These are phyloP conservation scores for Filobasidium uniguttulatum DNA, from an alignment of 1,284 basidiomycete species.

Conservation along the genomic window DNA sequence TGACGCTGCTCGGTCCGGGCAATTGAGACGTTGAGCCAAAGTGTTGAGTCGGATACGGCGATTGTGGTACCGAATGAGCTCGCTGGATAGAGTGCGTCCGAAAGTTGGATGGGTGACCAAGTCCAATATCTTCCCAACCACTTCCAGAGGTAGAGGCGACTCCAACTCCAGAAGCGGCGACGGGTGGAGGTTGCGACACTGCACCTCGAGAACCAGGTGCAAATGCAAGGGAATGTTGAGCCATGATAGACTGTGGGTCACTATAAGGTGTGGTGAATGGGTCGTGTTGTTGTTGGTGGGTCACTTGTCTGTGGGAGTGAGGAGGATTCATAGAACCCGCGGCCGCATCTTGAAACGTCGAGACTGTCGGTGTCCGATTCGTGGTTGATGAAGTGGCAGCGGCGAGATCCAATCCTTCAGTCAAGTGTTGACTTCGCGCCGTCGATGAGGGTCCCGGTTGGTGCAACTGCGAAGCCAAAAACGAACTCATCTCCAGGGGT, in stretches of 20 bases:
- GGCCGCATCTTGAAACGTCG: background rate
- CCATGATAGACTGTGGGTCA: background rate
- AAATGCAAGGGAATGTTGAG: background rate
- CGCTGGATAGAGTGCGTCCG: background rate
- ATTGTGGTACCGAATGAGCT: constrained; percentile 1
- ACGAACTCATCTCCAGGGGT: background rate
- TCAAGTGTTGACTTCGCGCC: background rate
- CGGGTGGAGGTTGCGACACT: background rate
- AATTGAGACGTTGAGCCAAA: background rate
- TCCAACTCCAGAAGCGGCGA: background rate
- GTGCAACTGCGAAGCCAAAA: background rate
- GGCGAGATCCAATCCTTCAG: background rate
- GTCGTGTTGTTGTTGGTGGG: too few species aligned
- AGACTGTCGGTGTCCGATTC: background rate
- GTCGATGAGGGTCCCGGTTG: background rate
- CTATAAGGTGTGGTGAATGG: background rate
- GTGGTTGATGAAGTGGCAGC: too few species aligned
- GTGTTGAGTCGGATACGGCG: background rate
- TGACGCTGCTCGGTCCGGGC: background rate
- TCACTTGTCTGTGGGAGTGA: too few species aligned
- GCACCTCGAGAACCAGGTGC: background rate
- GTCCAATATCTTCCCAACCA: background rate
- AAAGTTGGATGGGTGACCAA: background rate
- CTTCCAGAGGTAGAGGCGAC: too few species aligned
- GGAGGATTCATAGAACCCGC: too few species aligned